Evolutionary conservation across 257 asterid species (phyloP), one percentile per base, ranked within the genome.

Genomic region (Capsicum chinense): DNA sequence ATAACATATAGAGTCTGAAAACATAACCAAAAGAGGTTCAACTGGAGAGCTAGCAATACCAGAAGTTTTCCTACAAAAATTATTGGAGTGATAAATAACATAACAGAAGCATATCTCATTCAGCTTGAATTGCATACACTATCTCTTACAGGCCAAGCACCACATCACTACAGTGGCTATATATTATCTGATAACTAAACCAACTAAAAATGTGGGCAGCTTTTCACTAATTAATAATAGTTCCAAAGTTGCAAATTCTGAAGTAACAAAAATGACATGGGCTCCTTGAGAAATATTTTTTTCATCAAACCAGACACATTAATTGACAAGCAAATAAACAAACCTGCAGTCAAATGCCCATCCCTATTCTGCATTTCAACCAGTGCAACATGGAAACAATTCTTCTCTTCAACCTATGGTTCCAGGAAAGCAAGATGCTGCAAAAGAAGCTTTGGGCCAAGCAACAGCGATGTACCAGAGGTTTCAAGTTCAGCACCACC

Each of bases 251-350:
- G 89, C 88, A 81, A 87, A 88, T 85, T 56, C 90, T 9, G 93
- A 86, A 78, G 88, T 88, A 87, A 90, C 88, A 90, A 87, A 86
- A 86, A 87, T 59, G 90, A 88, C 15, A 87, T 87, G 93, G 91
- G 90, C 47, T 88, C 93, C 79, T 87, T 92, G n/a, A 89, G 90
- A 42, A 88, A 87, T 83, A 86, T 84, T n/a, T 85, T 67, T 48
- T 87, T 85, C 62, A 57, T 70, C 85, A 89, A 86, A 84, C 79
- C 79, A 56, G 88, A 88, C 79, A 79, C 88, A 57, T 59, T 64
- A 74, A 70, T 56, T 21, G 90, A 88, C 48, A 85, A 81, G 71
- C 58, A 64, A 56, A 58, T 66, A 3, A 83, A 81, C 68, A 86
- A 81, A 84, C 82, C 87, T 83, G 58, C 86, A 9, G 80, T 84